A percentile compares a stretch with the other conserved stretches of the same genome.
Conservation (phyloP, 2,329 filamentous ascomycete genomes). For the Chalaropsis ovoidea region DNA sequence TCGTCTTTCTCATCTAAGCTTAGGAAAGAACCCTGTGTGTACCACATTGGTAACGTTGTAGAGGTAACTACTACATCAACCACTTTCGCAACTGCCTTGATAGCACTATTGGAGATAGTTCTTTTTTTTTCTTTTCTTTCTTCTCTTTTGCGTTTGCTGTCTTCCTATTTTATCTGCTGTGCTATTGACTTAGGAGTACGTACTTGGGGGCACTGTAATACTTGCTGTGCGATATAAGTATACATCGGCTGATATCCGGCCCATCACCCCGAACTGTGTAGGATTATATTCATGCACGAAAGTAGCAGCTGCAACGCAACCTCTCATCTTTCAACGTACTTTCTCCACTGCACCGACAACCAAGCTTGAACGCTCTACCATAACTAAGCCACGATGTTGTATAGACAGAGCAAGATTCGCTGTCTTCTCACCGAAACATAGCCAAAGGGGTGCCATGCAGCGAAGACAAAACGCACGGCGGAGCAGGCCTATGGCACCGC, state of each 20-base stretch:
- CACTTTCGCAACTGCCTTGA: not conserved
- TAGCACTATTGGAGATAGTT: not conserved
- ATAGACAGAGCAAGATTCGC: too few species aligned
- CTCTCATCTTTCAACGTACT: not conserved
- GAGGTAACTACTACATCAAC: not conserved
- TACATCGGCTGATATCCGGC: not conserved
- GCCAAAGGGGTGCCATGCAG: not conserved
- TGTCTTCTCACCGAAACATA: not conserved
- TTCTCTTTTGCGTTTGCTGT: not conserved
- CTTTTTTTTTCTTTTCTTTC: not conserved
- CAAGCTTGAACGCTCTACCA: too few species aligned
- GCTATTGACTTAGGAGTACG: too few species aligned
- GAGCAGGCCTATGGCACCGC: not conserved
- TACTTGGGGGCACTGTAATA: too few species aligned
- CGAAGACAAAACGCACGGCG: not conserved
- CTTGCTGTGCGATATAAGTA: too few species aligned
- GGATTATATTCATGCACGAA: not conserved
- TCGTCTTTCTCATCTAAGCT: not conserved
- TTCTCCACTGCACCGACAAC: too few species aligned
- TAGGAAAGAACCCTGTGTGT: too few species aligned
- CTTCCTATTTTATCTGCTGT: not conserved
- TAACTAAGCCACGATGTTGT: too few species aligned
- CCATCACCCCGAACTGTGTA: not conserved
- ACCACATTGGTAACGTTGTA: not conserved
- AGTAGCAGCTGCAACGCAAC: not conserved